These are phyloP conservation scores for Protomyces inouyei DNA, from an alignment of 1,139 yeast species.

Conservation along the genomic window DNA sequence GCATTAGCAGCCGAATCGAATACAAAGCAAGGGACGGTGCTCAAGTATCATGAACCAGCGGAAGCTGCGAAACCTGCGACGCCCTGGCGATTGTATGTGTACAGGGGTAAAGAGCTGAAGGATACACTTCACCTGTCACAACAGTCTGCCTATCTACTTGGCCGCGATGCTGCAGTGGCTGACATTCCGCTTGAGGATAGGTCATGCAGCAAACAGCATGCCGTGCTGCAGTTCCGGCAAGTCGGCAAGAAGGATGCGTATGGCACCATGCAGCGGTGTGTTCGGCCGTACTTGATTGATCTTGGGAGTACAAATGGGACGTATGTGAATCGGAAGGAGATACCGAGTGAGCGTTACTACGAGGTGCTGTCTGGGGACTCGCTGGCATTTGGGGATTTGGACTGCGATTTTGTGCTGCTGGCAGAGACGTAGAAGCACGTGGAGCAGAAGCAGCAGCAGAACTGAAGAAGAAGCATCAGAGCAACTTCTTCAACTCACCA, in stretches of 20 bases:
- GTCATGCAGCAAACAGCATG: constrained; percentile 52
- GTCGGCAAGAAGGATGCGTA: constrained; percentile 31
- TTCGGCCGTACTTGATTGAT: constrained; percentile 49
- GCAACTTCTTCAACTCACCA: not conserved
- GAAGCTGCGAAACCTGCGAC: constrained; percentile 43
- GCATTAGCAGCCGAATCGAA: constrained; percentile 47
- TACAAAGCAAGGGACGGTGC: constrained; percentile 42
- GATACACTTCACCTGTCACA: constrained; percentile 39
- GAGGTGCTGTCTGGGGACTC: constrained; percentile 50
- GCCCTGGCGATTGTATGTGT: constrained; percentile 35
- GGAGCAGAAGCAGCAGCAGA: not conserved
- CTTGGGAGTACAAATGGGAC: constrained; percentile 55
- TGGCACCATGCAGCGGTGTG: constrained; percentile 31
- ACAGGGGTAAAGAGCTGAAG: constrained; percentile 35
- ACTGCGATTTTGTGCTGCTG: constrained; percentile 39
- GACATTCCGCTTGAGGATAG: constrained; percentile 47
- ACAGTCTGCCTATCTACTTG: constrained; percentile 44
- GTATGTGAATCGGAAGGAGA: constrained; percentile 45
- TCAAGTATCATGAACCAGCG: constrained; percentile 47
- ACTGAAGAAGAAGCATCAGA: not conserved
- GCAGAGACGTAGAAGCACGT: constrained; percentile 10
- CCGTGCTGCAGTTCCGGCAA: constrained; percentile 51
- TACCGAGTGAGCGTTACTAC: constrained; percentile 48
- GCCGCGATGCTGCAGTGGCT: constrained; percentile 46
- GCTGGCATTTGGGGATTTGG: constrained; percentile 46